These are phyloP conservation scores for Sporopachydermia lactativora DNA, from an alignment of 805 yeast genomes.

Conservation along the genomic window DNA sequence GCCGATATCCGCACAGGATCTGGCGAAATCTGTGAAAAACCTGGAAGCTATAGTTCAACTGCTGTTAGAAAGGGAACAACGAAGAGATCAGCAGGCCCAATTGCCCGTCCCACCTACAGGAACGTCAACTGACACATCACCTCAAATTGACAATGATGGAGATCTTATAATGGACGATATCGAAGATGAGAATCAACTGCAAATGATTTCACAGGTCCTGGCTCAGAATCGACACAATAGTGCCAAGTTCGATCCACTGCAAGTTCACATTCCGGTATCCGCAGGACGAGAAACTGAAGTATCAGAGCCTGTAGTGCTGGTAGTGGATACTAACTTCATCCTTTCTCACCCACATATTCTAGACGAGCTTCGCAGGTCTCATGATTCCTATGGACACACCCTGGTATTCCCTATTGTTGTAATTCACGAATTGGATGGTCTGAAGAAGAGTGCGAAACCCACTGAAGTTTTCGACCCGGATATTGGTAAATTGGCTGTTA, in stretches of 20 bases:
- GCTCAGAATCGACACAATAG: neutral
- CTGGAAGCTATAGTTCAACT: neutral
- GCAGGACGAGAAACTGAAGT: no score
- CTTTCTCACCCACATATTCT: slow-evolving; percentile 51
- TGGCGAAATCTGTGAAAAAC: neutral
- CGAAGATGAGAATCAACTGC: neutral
- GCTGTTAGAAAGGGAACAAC: neutral
- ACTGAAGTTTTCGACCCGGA: slow-evolving; percentile 4
- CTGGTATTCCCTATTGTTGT: slow-evolving; percentile 62
- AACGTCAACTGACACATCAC: neutral
- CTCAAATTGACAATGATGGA: neutral
- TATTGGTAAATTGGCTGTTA: neutral
- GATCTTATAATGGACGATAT: neutral
- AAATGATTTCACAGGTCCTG: neutral
- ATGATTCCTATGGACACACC: slow-evolving; percentile 27
- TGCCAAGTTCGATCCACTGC: neutral
- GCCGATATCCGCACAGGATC: neutral
- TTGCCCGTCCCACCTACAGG: no score
- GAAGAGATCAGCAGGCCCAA: neutral
- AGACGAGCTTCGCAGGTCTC: slow-evolving; percentile 32
- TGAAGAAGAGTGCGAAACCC: slow-evolving; percentile 33
- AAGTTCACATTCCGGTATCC: no score
- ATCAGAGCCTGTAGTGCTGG: slow-evolving; percentile 27
- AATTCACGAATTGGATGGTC: slow-evolving; percentile 68
- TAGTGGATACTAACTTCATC: slow-evolving; percentile 76